Conservation (phyloP, 257 asterid species). For the Eustoma russellianum region DNA sequence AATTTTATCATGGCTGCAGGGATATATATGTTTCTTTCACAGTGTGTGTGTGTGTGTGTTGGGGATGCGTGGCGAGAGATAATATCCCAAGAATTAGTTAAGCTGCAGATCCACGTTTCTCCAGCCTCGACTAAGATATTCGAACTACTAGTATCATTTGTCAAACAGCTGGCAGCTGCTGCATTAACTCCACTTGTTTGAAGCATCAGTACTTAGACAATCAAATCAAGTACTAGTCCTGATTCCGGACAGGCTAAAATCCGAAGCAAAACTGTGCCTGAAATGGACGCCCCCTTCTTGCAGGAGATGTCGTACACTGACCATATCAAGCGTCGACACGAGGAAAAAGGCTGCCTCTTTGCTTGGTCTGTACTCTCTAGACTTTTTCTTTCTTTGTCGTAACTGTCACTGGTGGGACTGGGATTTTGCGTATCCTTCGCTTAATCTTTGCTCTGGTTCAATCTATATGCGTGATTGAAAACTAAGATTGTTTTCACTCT, state of each 20-base stretch:
- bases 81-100: too few species aligned
- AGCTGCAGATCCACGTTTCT: too few species aligned
- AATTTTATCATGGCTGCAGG: too few species aligned
- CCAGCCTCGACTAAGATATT: too few species aligned
- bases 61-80: too few species aligned
- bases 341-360: conserved; percentile 24
- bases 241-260: too few species aligned
- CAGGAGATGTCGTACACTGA: conserved; percentile 15
- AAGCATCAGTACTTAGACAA: neutral
- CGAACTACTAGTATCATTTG: too few species aligned
- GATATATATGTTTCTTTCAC: too few species aligned
- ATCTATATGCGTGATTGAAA: neutral
- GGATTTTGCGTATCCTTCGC: neutral
- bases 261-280: too few species aligned
- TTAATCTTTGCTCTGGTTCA: neutral
- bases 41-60: too few species aligned
- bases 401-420: too few species aligned
- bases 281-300: conserved; percentile 13
- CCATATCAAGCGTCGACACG: conserved; percentile 12
- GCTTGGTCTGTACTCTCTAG: conserved; percentile 10
- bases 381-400: neutral
- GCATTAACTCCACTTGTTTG: neutral
- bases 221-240: neutral
- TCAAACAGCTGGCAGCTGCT: too few species aligned
- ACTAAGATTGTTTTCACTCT: neutral